phyloP scores from a whole-genome alignment of 805 yeast species.

The Saccharomycopsis javanensis region DNA sequence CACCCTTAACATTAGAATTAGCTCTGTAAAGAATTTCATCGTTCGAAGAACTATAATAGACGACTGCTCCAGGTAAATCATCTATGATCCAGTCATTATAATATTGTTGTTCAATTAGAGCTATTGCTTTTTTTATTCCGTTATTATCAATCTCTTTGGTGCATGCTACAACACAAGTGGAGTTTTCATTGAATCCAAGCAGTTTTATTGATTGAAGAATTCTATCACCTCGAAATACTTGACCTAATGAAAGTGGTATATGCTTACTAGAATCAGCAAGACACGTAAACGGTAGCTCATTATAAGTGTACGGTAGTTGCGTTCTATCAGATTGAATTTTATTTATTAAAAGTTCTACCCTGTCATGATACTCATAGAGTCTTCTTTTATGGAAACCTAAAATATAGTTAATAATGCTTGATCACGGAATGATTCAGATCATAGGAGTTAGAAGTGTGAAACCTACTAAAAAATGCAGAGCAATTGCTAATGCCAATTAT shows the following conservation, averaged over 20 bases:
- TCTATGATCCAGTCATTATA: conserved; percentile 79
- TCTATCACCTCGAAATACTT: conserved; percentile 72
- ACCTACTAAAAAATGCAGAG: conserved; percentile 1
- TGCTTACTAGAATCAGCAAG: conserved; percentile 47
- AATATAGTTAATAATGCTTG: neutral
- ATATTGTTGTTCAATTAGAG: conserved; percentile 57
- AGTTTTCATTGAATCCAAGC: conserved; percentile 55
- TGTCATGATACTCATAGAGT: conserved; percentile 28
- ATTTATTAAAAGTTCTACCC: conserved; percentile 61
- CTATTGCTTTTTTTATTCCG: conserved; percentile 46
- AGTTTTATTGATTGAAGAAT: conserved; percentile 65
- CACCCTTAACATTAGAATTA: conserved; percentile 53
- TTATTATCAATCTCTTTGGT: conserved; percentile 46
- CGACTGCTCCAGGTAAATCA: conserved; percentile 81
- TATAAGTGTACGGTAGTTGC: conserved; percentile 67
- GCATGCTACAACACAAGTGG: conserved; percentile 58
- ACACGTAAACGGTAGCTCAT: conserved; percentile 73
- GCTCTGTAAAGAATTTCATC: conserved; percentile 88
- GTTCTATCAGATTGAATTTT: conserved; percentile 72
- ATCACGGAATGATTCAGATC: neutral
- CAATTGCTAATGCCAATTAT: neutral
- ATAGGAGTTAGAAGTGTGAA: neutral
- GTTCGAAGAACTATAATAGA: conserved; percentile 49
- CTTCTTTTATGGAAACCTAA: neutral
- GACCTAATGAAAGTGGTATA: conserved; percentile 61